phyloP scores from a whole-genome alignment of 306 rosid species.

The Fragaria ananassa region DNA sequence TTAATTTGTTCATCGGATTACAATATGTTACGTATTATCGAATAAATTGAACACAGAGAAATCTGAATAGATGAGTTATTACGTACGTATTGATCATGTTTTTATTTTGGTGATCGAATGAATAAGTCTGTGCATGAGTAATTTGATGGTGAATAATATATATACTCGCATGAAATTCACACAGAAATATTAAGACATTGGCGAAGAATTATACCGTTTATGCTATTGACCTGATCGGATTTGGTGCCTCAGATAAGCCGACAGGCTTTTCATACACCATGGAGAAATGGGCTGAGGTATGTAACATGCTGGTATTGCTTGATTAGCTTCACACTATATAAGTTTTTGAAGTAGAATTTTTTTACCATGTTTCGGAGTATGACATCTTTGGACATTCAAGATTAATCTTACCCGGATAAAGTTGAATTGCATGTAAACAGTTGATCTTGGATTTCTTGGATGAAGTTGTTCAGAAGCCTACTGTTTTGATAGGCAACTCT shows the following conservation, averaged over 20 bases:
- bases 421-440: conserved; percentile 33
- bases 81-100: background rate
- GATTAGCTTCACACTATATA: background rate
- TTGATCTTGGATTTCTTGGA: conserved; percentile 79
- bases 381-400: background rate
- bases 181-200: conserved; percentile 70
- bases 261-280: conserved; percentile 67
- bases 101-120: background rate
- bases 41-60: background rate
- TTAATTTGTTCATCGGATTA: background rate
- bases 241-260: conserved; percentile 94
- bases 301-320: background rate
- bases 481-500: conserved; percentile 86
- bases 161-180: background rate
- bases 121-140: too few species aligned
- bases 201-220: conserved; percentile 61
- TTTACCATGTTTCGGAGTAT: background rate
- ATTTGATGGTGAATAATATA: too few species aligned
- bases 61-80: background rate
- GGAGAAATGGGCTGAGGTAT: conserved; percentile 92
- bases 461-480: conserved; percentile 67
- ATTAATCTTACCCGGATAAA: background rate
- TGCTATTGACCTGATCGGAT: conserved; percentile 93
- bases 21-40: background rate
- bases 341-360: background rate